phyloP scores from a whole-genome alignment of 2,329 filamentous ascomycete genomes.

The Ophiocordyceps sinensis region DNA sequence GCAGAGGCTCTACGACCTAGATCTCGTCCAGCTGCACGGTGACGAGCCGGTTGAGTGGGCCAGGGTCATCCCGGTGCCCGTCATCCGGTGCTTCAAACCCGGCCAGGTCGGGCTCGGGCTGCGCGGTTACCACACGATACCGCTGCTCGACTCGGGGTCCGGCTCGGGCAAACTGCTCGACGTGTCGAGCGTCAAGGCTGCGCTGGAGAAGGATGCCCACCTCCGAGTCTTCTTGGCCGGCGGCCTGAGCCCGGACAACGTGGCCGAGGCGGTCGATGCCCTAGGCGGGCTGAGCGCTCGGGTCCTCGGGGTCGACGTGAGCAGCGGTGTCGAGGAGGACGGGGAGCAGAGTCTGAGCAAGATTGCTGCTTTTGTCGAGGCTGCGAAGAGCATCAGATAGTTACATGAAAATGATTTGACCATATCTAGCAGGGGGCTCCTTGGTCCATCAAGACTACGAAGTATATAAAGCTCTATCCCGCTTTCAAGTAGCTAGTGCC shows the following conservation, averaged over 20 bases:
- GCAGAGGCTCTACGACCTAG: conserved; percentile 61
- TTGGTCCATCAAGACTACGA: too few relatives aligned
- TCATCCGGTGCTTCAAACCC: conserved; percentile 75
- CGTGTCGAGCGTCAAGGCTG: conserved; percentile 49
- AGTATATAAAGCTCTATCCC: too few relatives aligned
- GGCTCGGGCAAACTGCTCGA: conserved; percentile 74
- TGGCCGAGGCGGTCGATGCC: conserved; percentile 47
- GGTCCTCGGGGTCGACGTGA: conserved; percentile 79
- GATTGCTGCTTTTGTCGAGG: conserved; percentile 67
- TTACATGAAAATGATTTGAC: too few relatives aligned
- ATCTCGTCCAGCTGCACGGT: conserved; percentile 87
- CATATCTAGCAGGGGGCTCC: too few relatives aligned
- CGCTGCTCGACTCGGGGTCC: conserved; percentile 74
- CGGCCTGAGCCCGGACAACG: conserved; percentile 68
- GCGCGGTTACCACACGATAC: conserved; percentile 69
- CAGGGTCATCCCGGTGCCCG: conserved; percentile 74
- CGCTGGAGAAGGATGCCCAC: conserved; percentile 53
- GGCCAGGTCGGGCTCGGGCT: conserved; percentile 56
- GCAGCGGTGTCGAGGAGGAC: conserved; percentile 78
- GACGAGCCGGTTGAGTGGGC: conserved; percentile 90
- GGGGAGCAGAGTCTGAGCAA: conserved; percentile 69
- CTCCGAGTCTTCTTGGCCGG: conserved; percentile 72
- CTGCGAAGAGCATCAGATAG: conserved; percentile 49
- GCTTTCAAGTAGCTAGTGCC: too few relatives aligned
- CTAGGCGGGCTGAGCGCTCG: conserved; percentile 45